Base-by-base conservation (phyloP, 139 green algal genomes). In the Mychonastes homosphaera region DNA sequence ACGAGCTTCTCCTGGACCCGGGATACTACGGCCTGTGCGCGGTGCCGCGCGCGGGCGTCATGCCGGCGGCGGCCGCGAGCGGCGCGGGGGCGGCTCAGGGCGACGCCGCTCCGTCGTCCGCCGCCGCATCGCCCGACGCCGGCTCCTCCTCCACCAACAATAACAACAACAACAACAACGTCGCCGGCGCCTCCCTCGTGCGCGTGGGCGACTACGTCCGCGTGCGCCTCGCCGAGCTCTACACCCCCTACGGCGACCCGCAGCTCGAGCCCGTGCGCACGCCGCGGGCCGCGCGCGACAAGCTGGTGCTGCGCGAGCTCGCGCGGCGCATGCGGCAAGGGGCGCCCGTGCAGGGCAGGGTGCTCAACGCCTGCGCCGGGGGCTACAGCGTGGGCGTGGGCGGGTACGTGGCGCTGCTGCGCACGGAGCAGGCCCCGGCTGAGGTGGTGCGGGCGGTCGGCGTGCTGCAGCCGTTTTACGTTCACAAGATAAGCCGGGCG, bases 351-450 rank as follows among this genome's bases (percentile, higher is more conserved):
- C 4, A 3, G 15, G 72, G 72, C n/a, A 34, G 72, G 4, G 56
- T 79, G 13, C 58, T 79, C 6, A 79, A 79, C 32, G 55, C 62
- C 0, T 70, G 62, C 40, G 12, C 21, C 2, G 56, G 50, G 12
- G 72, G 72, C 8, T 75, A 66, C 45, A 62, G 67, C 2, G 72
- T 79, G 3, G 72, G 62, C 38, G 55, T 79, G 3, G 62, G 43
- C 18, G 72, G 72, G 5, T 68, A 72, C 32, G 67, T 77, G 21
- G 67, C 57, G 12, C n/a, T 77, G 3, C 36, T 79, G 52, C 59
- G 41, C 35, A 21, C 23, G 16, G 27, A 32, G 6, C 65, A 63
- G 19, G 53, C 40, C 7, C 39, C 19, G 38, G 12, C 33, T 6
- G 13, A 58, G 15, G 35, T 24, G 26, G 30, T 53, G 0, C 21